These are phyloP conservation scores for Boletus rufocinnamomeus DNA, from an alignment of 768 basidiomycete species.

Conservation along the genomic window DNA sequence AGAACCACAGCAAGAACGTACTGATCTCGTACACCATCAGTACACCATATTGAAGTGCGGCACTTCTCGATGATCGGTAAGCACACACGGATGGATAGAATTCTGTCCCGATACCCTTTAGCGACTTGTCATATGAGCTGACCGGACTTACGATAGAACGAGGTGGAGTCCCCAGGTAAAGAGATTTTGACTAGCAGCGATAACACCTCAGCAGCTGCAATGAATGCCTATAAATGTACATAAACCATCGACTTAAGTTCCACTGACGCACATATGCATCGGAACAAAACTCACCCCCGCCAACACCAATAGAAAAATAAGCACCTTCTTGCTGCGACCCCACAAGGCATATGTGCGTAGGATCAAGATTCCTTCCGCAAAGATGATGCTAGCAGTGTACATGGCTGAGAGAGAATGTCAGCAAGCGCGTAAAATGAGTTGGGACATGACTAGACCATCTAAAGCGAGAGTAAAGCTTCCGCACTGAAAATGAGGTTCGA, in stretches of 20 bases:
- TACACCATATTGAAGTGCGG: constrained; percentile 15
- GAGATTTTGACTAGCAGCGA: constrained; percentile 7
- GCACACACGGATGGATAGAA: constrained; percentile 23
- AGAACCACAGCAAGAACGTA: constrained; percentile 5
- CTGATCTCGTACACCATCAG: constrained; percentile 26
- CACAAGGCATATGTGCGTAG: constrained; percentile 32
- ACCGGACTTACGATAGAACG: constrained; percentile 24
- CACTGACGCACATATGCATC: background rate
- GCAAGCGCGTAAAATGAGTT: background rate
- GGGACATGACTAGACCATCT: constrained; percentile 15
- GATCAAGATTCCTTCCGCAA: constrained; percentile 25
- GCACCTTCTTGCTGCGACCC: constrained; percentile 19
- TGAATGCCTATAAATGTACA: constrained; percentile 12
- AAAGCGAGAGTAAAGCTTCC: constrained; percentile 18
- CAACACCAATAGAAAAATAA: constrained; percentile 20
- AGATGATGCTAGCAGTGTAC: constrained; percentile 19
- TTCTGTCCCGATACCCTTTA: constrained; percentile 8
- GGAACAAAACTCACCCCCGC: constrained; percentile 16
- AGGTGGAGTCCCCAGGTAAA: constrained; percentile 19
- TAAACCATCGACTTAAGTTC: background rate
- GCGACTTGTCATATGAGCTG: background rate
- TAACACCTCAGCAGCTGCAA: constrained; percentile 17
- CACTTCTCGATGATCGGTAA: constrained; percentile 19
- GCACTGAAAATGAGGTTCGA: constrained; percentile 17
- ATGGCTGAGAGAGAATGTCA: constrained; percentile 14